Conservation (phyloP, 129 eudicot genomes). For the Escallonia herrerae region DNA sequence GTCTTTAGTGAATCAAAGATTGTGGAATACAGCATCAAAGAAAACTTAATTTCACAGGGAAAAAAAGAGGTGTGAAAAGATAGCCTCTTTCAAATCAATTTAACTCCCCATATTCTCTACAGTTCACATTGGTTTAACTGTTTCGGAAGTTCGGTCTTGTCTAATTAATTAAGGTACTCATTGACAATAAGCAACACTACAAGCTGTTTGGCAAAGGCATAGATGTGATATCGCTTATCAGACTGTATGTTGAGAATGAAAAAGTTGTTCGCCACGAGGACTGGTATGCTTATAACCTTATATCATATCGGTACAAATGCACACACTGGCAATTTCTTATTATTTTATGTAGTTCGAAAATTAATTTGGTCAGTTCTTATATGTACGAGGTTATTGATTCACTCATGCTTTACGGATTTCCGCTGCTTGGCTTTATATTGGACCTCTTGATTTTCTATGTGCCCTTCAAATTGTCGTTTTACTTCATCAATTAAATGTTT, state of each 20-base stretch:
- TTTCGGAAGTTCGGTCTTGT: neutral
- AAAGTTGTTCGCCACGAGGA: conserved; percentile 83
- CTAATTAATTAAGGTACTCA: conserved; percentile 39
- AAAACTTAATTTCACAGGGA: conserved; percentile 53
- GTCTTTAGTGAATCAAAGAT: conserved; percentile 70
- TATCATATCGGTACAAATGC: neutral
- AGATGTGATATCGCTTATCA: conserved; percentile 73
- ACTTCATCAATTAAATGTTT: too few relatives aligned
- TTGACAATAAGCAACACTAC: conserved; percentile 80
- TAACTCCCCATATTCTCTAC: neutral
- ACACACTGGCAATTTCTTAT: too few relatives aligned
- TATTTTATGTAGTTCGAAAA: too few relatives aligned
- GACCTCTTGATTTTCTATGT: too few relatives aligned
- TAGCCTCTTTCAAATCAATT: too few relatives aligned
- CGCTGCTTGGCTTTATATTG: too few relatives aligned
- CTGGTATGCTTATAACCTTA: conserved; percentile 32
- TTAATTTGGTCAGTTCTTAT: too few relatives aligned
- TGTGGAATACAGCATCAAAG: conserved; percentile 59
- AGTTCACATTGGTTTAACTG: neutral
- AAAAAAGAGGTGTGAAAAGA: conserved; percentile 50
- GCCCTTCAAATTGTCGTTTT: too few relatives aligned
- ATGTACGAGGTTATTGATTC: too few relatives aligned
- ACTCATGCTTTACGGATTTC: too few relatives aligned
- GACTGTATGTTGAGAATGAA: conserved; percentile 59
- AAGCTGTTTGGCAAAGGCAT: conserved; percentile 68